phyloP scores from a whole-genome alignment of 1,139 yeast genomes.

The Saccharomyces hybrid region DNA sequence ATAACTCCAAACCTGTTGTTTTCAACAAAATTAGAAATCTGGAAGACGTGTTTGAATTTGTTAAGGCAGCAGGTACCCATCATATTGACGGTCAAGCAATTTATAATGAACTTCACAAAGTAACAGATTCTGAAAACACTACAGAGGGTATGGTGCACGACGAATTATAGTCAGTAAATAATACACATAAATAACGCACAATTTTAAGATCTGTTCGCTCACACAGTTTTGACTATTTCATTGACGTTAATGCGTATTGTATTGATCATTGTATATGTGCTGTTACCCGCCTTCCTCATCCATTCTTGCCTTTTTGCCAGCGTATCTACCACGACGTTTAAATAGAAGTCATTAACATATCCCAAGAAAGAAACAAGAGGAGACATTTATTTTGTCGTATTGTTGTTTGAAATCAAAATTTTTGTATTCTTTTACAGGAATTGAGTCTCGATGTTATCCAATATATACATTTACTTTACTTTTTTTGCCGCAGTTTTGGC shows the following conservation, averaged over 20 bases:
- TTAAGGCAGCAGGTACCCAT: conserved; percentile 55
- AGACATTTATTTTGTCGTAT: neutral
- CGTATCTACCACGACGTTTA: too few relatives aligned
- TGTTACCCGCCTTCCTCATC: too few relatives aligned
- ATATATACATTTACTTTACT: conserved; percentile 6
- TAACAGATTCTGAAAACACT: too few relatives aligned
- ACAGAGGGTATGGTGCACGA: neutral
- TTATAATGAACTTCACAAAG: conserved; percentile 24
- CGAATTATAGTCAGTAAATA: neutral
- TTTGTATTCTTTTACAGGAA: neutral
- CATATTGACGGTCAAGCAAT: conserved; percentile 45
- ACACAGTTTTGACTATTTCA: too few relatives aligned
- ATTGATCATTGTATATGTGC: too few relatives aligned
- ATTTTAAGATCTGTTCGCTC: too few relatives aligned
- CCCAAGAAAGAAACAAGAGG: neutral
- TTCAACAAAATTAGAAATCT: conserved; percentile 69
- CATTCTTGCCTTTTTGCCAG: too few relatives aligned
- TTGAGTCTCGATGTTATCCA: neutral
- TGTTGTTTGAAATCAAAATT: too few relatives aligned
- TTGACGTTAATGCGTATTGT: too few relatives aligned
- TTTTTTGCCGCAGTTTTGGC: conserved; percentile 13
- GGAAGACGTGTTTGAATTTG: conserved; percentile 61
- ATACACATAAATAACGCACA: neutral
- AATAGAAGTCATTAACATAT: neutral
- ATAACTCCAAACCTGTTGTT: conserved; percentile 58